Percentiles rank a stretch among this genome's conserved stretches.
phyloP scores from a whole-genome alignment of 202 grass and related monocot genomes.

The Setaria italica region DNA sequence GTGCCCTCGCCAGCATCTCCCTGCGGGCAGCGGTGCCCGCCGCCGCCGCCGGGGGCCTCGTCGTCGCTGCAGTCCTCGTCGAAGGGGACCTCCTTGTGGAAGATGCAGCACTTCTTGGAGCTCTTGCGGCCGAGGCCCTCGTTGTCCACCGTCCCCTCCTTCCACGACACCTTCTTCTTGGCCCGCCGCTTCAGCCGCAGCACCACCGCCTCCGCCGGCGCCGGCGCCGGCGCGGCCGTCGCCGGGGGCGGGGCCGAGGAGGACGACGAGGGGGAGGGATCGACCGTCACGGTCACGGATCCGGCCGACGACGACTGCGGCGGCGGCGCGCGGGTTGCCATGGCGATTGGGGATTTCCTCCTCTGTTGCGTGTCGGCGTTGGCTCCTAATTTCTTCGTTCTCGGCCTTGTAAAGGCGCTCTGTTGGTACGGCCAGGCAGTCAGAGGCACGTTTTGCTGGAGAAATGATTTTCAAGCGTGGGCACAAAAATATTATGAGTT shows the following conservation, averaged over 20 bases:
- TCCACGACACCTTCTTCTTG: slow-evolving; percentile 97
- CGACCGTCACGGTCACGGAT: slow-evolving; percentile 58
- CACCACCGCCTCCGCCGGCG: slow-evolving; percentile 59
- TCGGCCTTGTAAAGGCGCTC: too few species aligned
- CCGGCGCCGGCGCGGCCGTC: neutral
- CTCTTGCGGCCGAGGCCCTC: slow-evolving; percentile 92
- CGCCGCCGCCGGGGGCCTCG: slow-evolving; percentile 40
- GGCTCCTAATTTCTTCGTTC: neutral
- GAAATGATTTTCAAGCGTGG: too few species aligned
- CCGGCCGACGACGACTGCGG: slow-evolving; percentile 4
- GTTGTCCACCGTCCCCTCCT: slow-evolving; percentile 96
- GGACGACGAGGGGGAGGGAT: slow-evolving; percentile 39
- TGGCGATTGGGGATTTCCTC: slow-evolving; percentile 33
- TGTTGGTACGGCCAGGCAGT: too few species aligned
- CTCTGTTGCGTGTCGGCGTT: neutral
- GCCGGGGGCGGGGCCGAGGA: neutral
- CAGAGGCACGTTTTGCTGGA: too few species aligned
- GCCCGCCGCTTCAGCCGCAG: slow-evolving; percentile 72
- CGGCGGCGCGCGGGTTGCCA: slow-evolving; percentile 46
- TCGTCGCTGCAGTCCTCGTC: slow-evolving; percentile 97
- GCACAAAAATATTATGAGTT: too few species aligned
- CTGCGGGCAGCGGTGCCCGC: slow-evolving; percentile 6
- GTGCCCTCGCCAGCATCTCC: slow-evolving; percentile 39
- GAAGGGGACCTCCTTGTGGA: slow-evolving; percentile 92
- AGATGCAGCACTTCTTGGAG: slow-evolving; percentile 97